Evolutionary conservation across 495 filamentous ascomycete genomes (phyloP), one percentile per base, ranked within the genome.

Genomic region (Aspergillus campestris): DNA sequence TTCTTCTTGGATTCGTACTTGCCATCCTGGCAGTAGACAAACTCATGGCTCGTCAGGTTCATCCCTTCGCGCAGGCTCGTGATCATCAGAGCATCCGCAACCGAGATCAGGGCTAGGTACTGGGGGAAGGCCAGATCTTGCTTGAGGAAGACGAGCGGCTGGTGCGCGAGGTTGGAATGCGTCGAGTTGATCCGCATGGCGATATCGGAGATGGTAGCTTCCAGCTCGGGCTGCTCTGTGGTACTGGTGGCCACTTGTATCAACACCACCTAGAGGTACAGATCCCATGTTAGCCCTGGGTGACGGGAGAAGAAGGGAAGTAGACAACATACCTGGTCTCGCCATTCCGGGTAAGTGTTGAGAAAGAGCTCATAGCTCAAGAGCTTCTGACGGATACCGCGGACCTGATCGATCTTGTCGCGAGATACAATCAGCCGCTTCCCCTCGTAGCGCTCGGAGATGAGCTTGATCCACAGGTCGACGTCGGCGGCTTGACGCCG

Each of bases 31-130:
- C 89, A 95, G 51, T 85, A 89, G 28, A 95, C 76, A 58, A 86
- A 96, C 64, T 96, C 90, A 57, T 95, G 90, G 37, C 81, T 85
- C 6, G 90, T 94, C 32, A 96, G 66, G 55, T 95, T 95, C 90
- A 95, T 96, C 34, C 90, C 90, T 58, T 95, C 90, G 39, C 90
- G 86, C 42, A 95, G 78, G 60, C 85, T 89, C 6, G 90, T 89
- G 58, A 96, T 89, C 78, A 94, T 90, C 29, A 96, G 71, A 14
- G 82, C 86, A 64, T 95, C 89, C 3, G 90, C 90, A 18, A 92
- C 83, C 12, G 84, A 85, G 34, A 95, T 75, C 12, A 96, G 72
- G 6, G 89, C 90, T 6, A 96, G 78, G 50, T 95, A 96, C 51
- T 95, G 89, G 1, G 84, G 67, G 55, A 92, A 94, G 31, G 82